Base-by-base conservation (phyloP, 139 green algal genomes). In the Tetratostichococcus sp. region DNA sequence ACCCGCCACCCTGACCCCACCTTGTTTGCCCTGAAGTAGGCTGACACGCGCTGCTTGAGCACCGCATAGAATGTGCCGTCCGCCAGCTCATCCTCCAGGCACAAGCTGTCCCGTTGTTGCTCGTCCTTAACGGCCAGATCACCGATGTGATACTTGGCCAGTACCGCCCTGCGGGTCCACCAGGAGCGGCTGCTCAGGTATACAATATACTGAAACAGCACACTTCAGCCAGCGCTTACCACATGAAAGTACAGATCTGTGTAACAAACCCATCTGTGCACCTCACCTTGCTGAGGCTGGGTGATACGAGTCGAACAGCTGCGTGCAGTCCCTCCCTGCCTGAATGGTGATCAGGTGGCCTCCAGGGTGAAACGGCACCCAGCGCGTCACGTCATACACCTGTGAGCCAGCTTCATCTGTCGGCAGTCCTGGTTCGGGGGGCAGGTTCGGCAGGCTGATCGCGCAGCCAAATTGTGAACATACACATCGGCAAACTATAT, bases 221-320 rank as follows among this genome's bases (percentile, higher is more conserved):
- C 5, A 34, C 8, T 25, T 26, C 67, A 26, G 22, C 4, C 35
- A n/a, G 26, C 22, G 25, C 62, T 57, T 17, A 57, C 19, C 67
- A 72, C 62, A n/a, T 72, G 26, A 72, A 4, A 72, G 67, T 57
- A 4, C 43, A 35, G n/a, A n/a, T n/a, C n/a, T n/a, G n/a, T n/a
- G n/a, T n/a, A n/a, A n/a, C n/a, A n/a, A n/a, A n/a, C n/a, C n/a
- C n/a, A n/a, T n/a, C n/a, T n/a, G n/a, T 28, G 43, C 26, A n/a
- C 4, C 28, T 39, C 73, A 85, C 84, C 77, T 81, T 1, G 75
- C 79, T 19, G 33, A 71, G 19, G 81, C 43, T n/a, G 86, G 85
- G 68, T 93, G 89, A 67, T 93, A 93, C 4, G 82, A 85, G 39
- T 93, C 85, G 78, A 93, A 93, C 6, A 93, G 80, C 62, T 88